Conservation (phyloP, 2,329 filamentous ascomycete genomes). For the Fulvia fulva region DNA sequence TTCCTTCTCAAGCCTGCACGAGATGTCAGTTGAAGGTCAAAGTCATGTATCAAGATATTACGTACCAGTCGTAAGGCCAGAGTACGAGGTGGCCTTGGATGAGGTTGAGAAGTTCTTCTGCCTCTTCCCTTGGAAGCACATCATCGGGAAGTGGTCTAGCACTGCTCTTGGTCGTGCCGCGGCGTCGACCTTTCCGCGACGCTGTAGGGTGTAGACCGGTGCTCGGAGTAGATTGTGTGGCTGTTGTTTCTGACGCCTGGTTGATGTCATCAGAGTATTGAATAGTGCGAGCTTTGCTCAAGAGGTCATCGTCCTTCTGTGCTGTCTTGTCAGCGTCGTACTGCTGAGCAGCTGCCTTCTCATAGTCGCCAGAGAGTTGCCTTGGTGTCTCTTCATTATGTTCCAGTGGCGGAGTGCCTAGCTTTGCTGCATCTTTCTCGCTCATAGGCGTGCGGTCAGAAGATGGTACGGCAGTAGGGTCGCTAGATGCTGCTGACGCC, state of each 20-base stretch:
- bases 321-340: slow-evolving; percentile 33
- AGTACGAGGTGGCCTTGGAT: slow-evolving; percentile 84
- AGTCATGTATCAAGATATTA: slow-evolving; percentile 8
- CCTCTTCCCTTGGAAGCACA: slow-evolving; percentile 67
- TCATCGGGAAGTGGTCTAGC: slow-evolving; percentile 67
- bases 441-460: slow-evolving; percentile 25
- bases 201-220: slow-evolving; percentile 19
- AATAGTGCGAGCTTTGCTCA: slow-evolving; percentile 31
- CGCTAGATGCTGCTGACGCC: slow-evolving; percentile 21
- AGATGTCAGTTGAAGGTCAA: slow-evolving; percentile 12
- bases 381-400: neutral
- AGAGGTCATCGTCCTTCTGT: slow-evolving; percentile 26
- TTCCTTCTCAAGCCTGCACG: slow-evolving; percentile 70
- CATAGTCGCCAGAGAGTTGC: neutral
- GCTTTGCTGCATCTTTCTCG: slow-evolving; percentile 23
- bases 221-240: slow-evolving; percentile 20
- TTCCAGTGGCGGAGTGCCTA: neutral
- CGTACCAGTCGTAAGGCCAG: slow-evolving; percentile 89
- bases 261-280: slow-evolving; percentile 30
- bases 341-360: slow-evolving; percentile 13
- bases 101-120: slow-evolving; percentile 74
- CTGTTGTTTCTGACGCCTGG: slow-evolving; percentile 29
- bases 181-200: slow-evolving; percentile 59
- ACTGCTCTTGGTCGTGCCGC: slow-evolving; percentile 67
- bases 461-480: slow-evolving; percentile 29